Evolutionary conservation across 345 rosid species (phyloP).

Genomic region (Turnera subulata): DNA sequence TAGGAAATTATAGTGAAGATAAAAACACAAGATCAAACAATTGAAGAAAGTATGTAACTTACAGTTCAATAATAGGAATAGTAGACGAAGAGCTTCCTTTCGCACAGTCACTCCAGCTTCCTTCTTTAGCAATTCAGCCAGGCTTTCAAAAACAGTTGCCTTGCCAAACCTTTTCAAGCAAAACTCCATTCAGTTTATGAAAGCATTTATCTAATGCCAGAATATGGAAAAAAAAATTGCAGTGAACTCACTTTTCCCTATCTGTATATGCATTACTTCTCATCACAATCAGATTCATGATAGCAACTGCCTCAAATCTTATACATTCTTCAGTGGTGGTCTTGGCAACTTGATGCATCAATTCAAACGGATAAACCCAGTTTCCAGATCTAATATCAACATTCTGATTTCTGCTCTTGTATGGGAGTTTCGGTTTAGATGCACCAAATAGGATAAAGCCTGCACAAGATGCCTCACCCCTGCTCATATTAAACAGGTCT

Average conservation of each 20-base stretch:
- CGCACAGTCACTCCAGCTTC: conserved; percentile 54
- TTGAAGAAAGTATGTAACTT: conserved; percentile 22
- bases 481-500: conserved; percentile 15
- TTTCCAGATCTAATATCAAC: conserved; percentile 30
- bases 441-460: conserved; percentile 11
- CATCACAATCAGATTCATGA: conserved; percentile 71
- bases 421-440: conserved; percentile 25
- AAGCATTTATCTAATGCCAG: not conserved
- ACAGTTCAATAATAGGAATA: conserved; percentile 73
- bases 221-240: not conserved
- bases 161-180: conserved; percentile 48
- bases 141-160: conserved; percentile 39
- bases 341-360: conserved; percentile 45
- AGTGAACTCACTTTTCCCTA: conserved; percentile 62
- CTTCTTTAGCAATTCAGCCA: conserved; percentile 50
- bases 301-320: conserved; percentile 64
- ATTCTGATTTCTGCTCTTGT: conserved; percentile 23
- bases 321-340: conserved; percentile 45
- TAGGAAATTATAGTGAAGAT: not conserved
- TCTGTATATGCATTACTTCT: conserved; percentile 48
- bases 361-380: conserved; percentile 55
- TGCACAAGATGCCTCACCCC: conserved; percentile 20
- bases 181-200: conserved; percentile 8
- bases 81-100: conserved; percentile 60
- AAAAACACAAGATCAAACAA: not conserved